phyloP scores from a whole-genome alignment of 768 basidiomycete species.

The Calocybe cyanea region DNA sequence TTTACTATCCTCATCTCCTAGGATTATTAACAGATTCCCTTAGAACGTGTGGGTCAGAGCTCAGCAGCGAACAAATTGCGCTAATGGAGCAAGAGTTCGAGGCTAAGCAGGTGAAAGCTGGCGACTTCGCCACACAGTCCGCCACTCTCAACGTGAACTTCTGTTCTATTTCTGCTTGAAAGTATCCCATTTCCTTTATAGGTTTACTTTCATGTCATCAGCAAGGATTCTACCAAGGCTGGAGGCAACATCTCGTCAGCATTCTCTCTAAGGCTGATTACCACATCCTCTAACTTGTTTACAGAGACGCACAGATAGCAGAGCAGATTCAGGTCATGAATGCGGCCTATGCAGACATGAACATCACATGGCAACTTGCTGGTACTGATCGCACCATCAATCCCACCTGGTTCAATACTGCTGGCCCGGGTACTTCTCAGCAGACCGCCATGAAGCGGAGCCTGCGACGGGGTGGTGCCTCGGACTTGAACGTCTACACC shows the following conservation, averaged over 20 bases:
- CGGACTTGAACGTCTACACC: slow-evolving; percentile 47
- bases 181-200: slow-evolving; percentile 11
- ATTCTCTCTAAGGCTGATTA: background rate
- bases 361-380: slow-evolving; percentile 38
- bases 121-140: slow-evolving; percentile 8
- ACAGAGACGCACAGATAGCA: slow-evolving; percentile 33
- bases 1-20: background rate
- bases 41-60: slow-evolving; percentile 36
- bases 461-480: slow-evolving; percentile 37
- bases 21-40: background rate
- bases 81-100: slow-evolving; percentile 38
- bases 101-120: slow-evolving; percentile 31
- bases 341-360: slow-evolving; percentile 31
- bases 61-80: slow-evolving; percentile 30
- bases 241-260: slow-evolving; percentile 43
- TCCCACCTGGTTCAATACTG: slow-evolving; percentile 44
- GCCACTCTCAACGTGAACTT: slow-evolving; percentile 18
- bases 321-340: slow-evolving; percentile 40
- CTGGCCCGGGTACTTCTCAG: slow-evolving; percentile 26
- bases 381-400: slow-evolving; percentile 41
- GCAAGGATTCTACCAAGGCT: slow-evolving; percentile 22
- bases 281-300: background rate
- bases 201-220: slow-evolving; percentile 39
- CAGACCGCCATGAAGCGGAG: slow-evolving; percentile 48
- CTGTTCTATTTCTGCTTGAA: background rate